These are phyloP conservation scores for Elsinoe australis DNA, from an alignment of 2,329 filamentous ascomycete species.

Conservation along the genomic window DNA sequence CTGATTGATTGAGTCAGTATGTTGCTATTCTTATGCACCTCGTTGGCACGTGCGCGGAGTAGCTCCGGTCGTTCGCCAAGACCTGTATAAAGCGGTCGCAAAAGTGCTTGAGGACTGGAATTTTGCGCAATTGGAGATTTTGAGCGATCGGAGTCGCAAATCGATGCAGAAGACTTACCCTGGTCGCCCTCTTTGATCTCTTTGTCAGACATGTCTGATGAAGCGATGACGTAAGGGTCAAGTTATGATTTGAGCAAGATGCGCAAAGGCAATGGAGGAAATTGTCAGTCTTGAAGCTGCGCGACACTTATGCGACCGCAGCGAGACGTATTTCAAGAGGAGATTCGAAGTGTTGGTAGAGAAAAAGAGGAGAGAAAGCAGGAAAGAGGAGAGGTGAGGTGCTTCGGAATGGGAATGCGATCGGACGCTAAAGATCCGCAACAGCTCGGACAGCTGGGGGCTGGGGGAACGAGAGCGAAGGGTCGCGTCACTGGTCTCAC, in stretches of 20 bases:
- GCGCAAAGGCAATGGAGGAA: conserved; percentile 9
- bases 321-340: neutral
- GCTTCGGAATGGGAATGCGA: conserved; percentile 16
- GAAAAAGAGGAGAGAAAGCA: conserved; percentile 6
- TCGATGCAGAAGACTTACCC: conserved; percentile 35
- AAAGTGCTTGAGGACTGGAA: neutral
- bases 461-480: conserved; percentile 1
- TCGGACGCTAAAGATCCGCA: conserved; percentile 14
- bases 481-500: neutral
- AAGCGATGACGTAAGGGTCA: conserved; percentile 13
- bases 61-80: conserved; percentile 20
- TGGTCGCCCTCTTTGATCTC: conserved; percentile 46
- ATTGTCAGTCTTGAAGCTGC: conserved; percentile 13
- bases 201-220: conserved; percentile 37
- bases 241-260: neutral
- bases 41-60: conserved; percentile 18
- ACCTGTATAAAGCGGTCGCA: conserved; percentile 16
- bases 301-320: conserved; percentile 9
- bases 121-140: neutral
- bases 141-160: no score
- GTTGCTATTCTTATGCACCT: conserved; percentile 14
- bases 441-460: conserved; percentile 2
- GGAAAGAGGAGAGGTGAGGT: conserved; percentile 17
- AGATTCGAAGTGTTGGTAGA: neutral
- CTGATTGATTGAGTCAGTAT: conserved; percentile 33